phyloP scores from a whole-genome alignment of 2,329 filamentous ascomycete genomes.

The Aspergillus carbonarius region DNA sequence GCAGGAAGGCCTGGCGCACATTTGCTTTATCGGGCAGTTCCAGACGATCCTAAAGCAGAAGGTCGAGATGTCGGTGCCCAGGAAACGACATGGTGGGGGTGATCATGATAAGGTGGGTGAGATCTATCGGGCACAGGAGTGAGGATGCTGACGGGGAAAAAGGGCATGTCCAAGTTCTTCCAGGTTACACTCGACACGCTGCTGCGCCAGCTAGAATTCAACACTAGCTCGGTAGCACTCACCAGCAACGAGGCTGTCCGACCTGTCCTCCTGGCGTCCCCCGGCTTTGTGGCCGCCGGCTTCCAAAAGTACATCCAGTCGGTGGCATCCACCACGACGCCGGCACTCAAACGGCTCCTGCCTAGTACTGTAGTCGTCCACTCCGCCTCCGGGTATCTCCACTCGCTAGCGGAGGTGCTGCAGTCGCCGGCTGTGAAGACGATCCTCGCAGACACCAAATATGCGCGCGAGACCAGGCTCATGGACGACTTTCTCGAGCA shows the following conservation, averaged over 20 bases:
- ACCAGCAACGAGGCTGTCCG: constrained; percentile 37
- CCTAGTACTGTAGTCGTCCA: constrained; percentile 67
- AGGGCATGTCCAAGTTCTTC: constrained; percentile 76
- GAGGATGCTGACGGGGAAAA: not conserved
- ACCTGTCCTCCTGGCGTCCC: constrained; percentile 80
- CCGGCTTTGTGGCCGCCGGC: constrained; percentile 78
- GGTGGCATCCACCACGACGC: constrained; percentile 61
- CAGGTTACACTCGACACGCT: constrained; percentile 73
- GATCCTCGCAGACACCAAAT: constrained; percentile 82
- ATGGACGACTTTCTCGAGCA: constrained; percentile 82
- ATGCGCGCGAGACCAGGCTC: constrained; percentile 74
- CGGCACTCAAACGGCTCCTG: constrained; percentile 66
- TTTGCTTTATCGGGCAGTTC: constrained; percentile 52
- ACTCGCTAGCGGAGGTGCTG: constrained; percentile 84
- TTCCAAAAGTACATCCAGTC: constrained; percentile 74
- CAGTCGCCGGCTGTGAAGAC: constrained; percentile 74
- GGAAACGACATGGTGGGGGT: constrained; percentile 47
- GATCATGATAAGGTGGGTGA: constrained; percentile 49
- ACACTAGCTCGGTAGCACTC: constrained; percentile 40
- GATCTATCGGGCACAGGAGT: not conserved
- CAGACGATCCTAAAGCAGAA: constrained; percentile 52
- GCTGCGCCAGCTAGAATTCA: constrained; percentile 73
- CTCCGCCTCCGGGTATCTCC: constrained; percentile 78
- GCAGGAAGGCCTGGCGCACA: constrained; percentile 66
- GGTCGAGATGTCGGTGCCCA: constrained; percentile 48